Evolutionary conservation across 2,329 filamentous ascomycete genomes (phyloP).

Genomic region (Fusarium kyushuense): DNA sequence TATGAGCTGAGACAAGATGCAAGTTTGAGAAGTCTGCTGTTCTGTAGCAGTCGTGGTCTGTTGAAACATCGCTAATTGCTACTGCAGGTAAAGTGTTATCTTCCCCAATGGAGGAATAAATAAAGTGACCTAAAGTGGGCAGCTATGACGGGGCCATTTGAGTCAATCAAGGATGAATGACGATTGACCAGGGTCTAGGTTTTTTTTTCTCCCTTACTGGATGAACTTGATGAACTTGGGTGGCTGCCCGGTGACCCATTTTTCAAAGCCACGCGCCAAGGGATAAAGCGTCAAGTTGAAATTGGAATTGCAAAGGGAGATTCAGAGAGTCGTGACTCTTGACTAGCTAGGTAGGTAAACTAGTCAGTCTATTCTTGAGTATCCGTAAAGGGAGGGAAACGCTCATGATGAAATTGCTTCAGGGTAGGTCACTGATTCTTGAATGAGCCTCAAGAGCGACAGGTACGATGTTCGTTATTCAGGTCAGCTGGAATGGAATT

Average conservation of each 20-base stretch:
- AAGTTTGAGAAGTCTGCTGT: conserved; percentile 4
- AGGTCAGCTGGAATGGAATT: conserved; percentile 25
- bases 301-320: conserved; percentile 22
- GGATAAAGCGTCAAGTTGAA: conserved; percentile 18
- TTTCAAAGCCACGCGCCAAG: conserved; percentile 35
- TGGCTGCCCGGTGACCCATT: not conserved
- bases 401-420: conserved; percentile 23
- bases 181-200: conserved; percentile 11
- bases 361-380: not conserved
- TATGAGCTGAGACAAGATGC: conserved; percentile 1
- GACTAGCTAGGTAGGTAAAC: not conserved
- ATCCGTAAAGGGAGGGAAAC: conserved; percentile 27
- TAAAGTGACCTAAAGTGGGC: conserved; percentile 25
- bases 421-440: conserved; percentile 19
- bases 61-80: conserved; percentile 18
- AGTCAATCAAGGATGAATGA: conserved; percentile 21
- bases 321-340: not conserved
- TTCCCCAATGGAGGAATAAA: conserved; percentile 31
- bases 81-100: conserved; percentile 37
- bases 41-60: conserved; percentile 2
- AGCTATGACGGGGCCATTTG: conserved; percentile 35
- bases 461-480: conserved; percentile 10
- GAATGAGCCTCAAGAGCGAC: conserved; percentile 4
- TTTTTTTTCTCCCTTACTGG: not conserved
- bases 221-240: not conserved